Evolutionary conservation across 106 monocot species (phyloP).

Genomic region (Iris macrosiphon): DNA sequence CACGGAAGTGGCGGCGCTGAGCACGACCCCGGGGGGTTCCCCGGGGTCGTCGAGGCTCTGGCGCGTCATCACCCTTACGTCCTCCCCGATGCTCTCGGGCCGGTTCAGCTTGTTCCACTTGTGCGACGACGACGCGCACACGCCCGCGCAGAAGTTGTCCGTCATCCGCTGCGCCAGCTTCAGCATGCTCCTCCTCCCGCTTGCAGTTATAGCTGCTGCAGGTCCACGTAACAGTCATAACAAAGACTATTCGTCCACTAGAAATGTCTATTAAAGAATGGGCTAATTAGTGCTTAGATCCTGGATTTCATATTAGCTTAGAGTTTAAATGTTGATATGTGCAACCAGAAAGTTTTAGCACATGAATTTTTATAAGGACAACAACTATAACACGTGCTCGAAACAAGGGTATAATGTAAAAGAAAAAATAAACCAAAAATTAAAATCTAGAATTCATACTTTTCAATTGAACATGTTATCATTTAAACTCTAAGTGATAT

Average conservation of each 20-base stretch:
- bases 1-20: constrained; percentile 57
- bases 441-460: too few relatives aligned
- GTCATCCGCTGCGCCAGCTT: constrained; percentile 74
- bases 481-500: too few relatives aligned
- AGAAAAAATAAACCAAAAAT: too few relatives aligned
- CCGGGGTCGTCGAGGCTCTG: constrained; percentile 55
- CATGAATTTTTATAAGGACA: too few relatives aligned
- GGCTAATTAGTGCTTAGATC: too few relatives aligned
- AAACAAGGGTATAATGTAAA: too few relatives aligned
- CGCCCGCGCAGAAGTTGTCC: constrained; percentile 60
- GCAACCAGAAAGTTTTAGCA: too few relatives aligned
- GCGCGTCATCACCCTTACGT: constrained; percentile 55
- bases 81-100: constrained; percentile 23
- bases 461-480: too few relatives aligned
- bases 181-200: constrained; percentile 56
- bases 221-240: background rate
- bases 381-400: too few relatives aligned
- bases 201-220: constrained; percentile 30
- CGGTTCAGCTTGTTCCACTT: constrained; percentile 36
- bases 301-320: too few relatives aligned
- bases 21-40: constrained; percentile 55
- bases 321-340: too few relatives aligned
- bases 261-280: too few relatives aligned
- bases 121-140: constrained; percentile 45
- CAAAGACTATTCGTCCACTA: background rate